Percentiles rank a stretch among this genome's conserved stretches.
phyloP scores from a whole-genome alignment of 768 basidiomycete species.

The Suillus plorans region DNA sequence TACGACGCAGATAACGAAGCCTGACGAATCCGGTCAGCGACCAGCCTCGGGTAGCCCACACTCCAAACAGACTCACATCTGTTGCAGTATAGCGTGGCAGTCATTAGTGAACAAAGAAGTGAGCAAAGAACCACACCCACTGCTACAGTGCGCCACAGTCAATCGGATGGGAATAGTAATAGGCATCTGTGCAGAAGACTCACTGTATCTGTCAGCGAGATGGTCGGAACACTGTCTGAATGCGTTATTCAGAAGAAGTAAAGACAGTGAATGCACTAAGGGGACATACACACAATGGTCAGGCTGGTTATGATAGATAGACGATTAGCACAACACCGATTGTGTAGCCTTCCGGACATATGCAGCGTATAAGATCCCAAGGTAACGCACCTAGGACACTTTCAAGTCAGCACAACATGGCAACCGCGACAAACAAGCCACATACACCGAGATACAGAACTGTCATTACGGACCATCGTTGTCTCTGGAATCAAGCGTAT shows the following conservation, averaged over 20 bases:
- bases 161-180: background rate
- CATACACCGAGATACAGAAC: background rate
- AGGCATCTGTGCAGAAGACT: background rate
- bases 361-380: too few species aligned
- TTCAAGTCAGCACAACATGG: too few species aligned
- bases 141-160: background rate
- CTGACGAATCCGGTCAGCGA: background rate
- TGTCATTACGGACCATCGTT: background rate
- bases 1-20: fast-evolving
- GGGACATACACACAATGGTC: background rate
- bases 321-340: background rate
- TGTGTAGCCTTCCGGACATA: background rate
- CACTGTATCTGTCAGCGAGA: background rate
- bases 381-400: too few species aligned
- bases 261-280: background rate
- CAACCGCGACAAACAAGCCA: background rate
- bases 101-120: background rate
- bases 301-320: background rate
- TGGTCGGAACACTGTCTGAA: background rate
- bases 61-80: background rate
- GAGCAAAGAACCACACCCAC: background rate
- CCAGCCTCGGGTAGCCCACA: background rate
- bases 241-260: background rate
- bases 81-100: background rate
- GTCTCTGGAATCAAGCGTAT: background rate